Conservation (phyloP, 148 eudicot genomes). For the Hydrangea macrophylla region DNA sequence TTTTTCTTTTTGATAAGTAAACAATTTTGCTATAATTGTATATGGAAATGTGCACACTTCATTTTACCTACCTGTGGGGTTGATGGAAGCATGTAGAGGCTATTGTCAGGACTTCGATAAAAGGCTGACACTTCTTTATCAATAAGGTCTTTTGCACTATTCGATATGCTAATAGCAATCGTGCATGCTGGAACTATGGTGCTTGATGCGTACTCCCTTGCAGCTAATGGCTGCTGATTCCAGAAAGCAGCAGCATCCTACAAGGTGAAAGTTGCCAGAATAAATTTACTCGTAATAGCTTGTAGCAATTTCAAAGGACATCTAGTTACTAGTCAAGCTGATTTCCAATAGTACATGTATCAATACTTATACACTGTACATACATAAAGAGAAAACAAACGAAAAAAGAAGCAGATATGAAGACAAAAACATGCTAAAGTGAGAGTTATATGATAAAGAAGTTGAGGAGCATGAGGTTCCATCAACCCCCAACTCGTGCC, state of each 20-base stretch:
- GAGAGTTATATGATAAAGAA: no score
- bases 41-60: constrained; percentile 3
- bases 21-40: no score
- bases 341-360: neutral
- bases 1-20: no score
- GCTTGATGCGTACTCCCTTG: constrained; percentile 91
- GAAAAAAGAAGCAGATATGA: no score
- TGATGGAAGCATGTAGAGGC: constrained; percentile 94
- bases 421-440: no score
- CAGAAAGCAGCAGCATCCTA: constrained; percentile 96
- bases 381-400: no score
- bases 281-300: no score
- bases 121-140: constrained; percentile 85
- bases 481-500: no score
- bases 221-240: constrained; percentile 95
- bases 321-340: neutral
- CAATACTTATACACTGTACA: no score
- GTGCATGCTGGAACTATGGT: constrained; percentile 93
- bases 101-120: constrained; percentile 80
- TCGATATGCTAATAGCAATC: constrained; percentile 61
- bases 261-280: constrained; percentile 15
- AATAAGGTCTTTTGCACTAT: constrained; percentile 73
- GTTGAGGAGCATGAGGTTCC: no score
- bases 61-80: constrained; percentile 70
- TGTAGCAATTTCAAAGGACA: neutral